Evolutionary conservation across 139 green algal genomes (phyloP).

Genomic region (Eudorina sp.): DNA sequence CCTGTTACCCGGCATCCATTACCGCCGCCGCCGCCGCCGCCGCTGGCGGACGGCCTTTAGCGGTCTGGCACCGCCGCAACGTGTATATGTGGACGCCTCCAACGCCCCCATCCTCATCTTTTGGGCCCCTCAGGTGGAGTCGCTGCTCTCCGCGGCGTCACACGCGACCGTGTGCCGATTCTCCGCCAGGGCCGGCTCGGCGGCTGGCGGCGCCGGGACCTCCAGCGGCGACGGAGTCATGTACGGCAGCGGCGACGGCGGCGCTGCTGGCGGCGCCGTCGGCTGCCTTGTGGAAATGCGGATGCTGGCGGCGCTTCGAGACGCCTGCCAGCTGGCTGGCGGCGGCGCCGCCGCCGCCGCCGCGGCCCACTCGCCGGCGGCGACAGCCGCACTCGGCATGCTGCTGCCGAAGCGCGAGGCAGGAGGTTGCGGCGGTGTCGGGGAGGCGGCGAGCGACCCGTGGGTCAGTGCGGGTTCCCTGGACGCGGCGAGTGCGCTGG

Average conservation of each 20-base stretch:
- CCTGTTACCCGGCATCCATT: neutral
- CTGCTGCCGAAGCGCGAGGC: too few species aligned
- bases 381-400: too few species aligned
- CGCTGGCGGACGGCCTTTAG: too few species aligned
- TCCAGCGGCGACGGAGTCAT: neutral
- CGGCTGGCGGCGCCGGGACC: neutral
- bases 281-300: slow-evolving; percentile 78
- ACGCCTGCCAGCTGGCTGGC: slow-evolving; percentile 59
- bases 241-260: neutral
- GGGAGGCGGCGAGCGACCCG: too few species aligned
- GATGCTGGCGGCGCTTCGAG: slow-evolving; percentile 69
- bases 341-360: neutral
- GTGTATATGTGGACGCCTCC: too few species aligned
- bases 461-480: neutral
- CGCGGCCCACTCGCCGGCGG: too few species aligned
- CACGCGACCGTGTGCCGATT: slow-evolving; percentile 12
- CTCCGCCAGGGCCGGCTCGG: neutral
- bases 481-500: slow-evolving; percentile 60
- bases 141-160: neutral
- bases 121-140: neutral
- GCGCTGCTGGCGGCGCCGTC: slow-evolving; percentile 52
- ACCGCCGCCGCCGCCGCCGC: neutral
- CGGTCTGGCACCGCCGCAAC: too few species aligned
- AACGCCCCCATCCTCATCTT: too few species aligned
- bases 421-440: too few species aligned